Evolutionary conservation across 345 rosid species (phyloP), one percentile per base, ranked within the genome.

Genomic region (Populus euphratica): DNA sequence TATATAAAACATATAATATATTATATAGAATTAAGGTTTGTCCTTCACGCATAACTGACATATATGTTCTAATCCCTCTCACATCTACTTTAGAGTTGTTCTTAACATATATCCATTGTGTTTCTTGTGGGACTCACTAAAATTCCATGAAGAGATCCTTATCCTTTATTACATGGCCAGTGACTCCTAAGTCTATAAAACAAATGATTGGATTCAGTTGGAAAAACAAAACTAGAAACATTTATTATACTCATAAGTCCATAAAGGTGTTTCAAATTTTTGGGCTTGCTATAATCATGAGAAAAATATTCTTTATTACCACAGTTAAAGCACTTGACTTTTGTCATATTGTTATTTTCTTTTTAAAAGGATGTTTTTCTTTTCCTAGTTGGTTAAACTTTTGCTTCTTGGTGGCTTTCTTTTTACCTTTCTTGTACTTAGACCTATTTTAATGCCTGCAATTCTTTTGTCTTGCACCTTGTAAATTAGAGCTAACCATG

Each of bases 161-260:
- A 20, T 69, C 56, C 73, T 69, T 43, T 0, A 12, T 5, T 44
- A 69, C 1, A 43, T 43, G n/a, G 52, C 47, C 0, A 44, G 5
- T 44, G 50, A 13, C 1, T 11, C 0, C 5, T 43, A 11, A 43
- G 1, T 8, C 0, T 44, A 44, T 0, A 12, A 0, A 13, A 44
- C 5, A 44, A 44, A 44, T 11, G 1, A 44, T 2, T 13, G 5
- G 50, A 44, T 44, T 44, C 0, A 44, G 1, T 44, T 2, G 13
- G 17, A 44, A 0, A 13, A 44, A 11, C 50, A 8, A 11, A 44
- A 13, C 16, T 44, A 13, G 17, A 44, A 44, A 8, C 1, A 13
- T 33, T 13, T 44, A 44, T 44, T 13, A 0, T 13, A 44, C 17
- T 44, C 14, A 33, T 12, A 3, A 0, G 4, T 1, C 2, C 17